phyloP scores from a whole-genome alignment of 345 rosid species.

The Dipteronia sinensis region DNA sequence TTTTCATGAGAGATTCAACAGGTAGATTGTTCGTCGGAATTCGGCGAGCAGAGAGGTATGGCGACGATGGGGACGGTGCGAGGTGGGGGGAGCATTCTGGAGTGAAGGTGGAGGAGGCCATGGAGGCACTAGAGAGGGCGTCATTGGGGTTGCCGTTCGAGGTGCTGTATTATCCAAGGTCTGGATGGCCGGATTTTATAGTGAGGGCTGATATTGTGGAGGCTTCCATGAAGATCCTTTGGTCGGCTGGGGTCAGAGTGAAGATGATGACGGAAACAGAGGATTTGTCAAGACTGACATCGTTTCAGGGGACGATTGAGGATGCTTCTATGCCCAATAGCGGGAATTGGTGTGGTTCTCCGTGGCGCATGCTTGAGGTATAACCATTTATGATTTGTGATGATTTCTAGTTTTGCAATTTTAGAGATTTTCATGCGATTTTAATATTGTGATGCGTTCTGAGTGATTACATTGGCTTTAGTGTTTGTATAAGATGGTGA shows the following conservation, averaged over 20 bases:
- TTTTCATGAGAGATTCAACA: constrained; percentile 65
- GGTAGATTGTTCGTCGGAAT: constrained; percentile 73
- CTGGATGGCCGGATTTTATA: constrained; percentile 77
- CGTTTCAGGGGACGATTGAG: constrained; percentile 72
- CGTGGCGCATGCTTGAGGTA: constrained; percentile 94
- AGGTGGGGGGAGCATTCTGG: constrained; percentile 54
- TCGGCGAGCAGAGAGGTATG: constrained; percentile 45
- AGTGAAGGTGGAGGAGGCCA: constrained; percentile 50
- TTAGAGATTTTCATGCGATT: neutral
- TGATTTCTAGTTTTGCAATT: neutral
- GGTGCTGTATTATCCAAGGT: constrained; percentile 75
- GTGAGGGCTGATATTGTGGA: constrained; percentile 83
- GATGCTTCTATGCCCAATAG: constrained; percentile 40
- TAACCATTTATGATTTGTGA: neutral
- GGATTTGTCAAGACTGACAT: constrained; percentile 70
- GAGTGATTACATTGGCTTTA: neutral
- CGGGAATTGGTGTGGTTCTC: constrained; percentile 74
- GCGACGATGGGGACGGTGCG: constrained; percentile 32
- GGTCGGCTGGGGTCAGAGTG: constrained; percentile 74
- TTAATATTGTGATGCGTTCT: neutral
- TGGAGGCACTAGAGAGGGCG: constrained; percentile 58
- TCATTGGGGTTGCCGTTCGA: constrained; percentile 61
- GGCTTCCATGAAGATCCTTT: constrained; percentile 42
- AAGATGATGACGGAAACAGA: constrained; percentile 84
- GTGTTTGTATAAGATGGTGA: neutral